Percentiles rank a stretch among this genome's conserved stretches.
Conservation (phyloP, 345 rosid species). For the Melaleuca quinquenervia region DNA sequence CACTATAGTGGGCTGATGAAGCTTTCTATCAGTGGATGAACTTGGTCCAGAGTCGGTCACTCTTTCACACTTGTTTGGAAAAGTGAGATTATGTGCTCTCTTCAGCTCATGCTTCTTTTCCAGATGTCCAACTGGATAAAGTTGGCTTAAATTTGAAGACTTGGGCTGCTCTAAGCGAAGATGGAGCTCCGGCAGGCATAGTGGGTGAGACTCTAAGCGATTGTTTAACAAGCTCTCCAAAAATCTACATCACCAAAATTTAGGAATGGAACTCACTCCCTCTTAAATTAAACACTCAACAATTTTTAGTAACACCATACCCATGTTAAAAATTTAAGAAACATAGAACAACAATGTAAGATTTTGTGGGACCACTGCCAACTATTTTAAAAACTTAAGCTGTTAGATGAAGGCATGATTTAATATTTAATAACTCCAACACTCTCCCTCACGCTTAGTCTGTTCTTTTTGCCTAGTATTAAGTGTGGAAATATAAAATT, state of each 20-base stretch:
- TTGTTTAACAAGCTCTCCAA: conserved; percentile 63
- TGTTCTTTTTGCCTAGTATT: no score
- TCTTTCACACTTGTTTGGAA: conserved; percentile 23
- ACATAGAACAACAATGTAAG: not conserved
- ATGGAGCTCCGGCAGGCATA: conserved; percentile 58
- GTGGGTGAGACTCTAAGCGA: conserved; percentile 36
- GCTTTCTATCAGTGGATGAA: conserved; percentile 24
- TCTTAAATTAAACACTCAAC: not conserved
- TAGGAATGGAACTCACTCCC: not conserved
- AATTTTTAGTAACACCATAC: not conserved
- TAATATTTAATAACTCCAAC: no score
- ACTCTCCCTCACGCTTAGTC: no score
- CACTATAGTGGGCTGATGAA: conserved; percentile 48
- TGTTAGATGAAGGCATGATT: no score
- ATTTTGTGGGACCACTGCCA: no score
- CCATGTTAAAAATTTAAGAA: not conserved
- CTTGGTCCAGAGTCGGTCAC: conserved; percentile 19
- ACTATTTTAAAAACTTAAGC: no score
- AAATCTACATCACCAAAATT: conserved; percentile 31
- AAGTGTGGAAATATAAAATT: no score
- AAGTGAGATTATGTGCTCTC: conserved; percentile 16
- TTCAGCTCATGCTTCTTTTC: conserved; percentile 32
- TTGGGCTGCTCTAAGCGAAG: conserved; percentile 33
- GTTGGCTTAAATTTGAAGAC: conserved; percentile 17
- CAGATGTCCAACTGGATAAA: conserved; percentile 11